Evolutionary conservation across 2,329 filamentous ascomycete species (phyloP).

Genomic region (Fusarium dimerum): DNA sequence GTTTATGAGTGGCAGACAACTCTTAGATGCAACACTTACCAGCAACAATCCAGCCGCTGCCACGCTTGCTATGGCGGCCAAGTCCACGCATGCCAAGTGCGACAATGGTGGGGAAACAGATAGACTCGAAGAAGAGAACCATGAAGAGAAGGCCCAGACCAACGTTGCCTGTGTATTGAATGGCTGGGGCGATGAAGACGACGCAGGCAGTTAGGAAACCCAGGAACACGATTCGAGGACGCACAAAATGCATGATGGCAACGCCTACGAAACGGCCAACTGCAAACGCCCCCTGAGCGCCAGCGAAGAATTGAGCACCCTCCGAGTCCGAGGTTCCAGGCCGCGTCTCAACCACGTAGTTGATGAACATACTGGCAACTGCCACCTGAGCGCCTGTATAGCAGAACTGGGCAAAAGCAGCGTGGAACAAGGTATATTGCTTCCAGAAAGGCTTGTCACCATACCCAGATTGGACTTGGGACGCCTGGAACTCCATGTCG

Average conservation of each 20-base stretch:
- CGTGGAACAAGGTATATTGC: too few relatives aligned
- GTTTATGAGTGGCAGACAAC: too few relatives aligned
- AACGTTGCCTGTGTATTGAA: constrained; percentile 46
- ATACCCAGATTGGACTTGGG: too few relatives aligned
- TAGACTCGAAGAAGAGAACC: constrained; percentile 76
- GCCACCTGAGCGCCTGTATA: too few relatives aligned
- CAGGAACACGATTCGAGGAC: constrained; percentile 68
- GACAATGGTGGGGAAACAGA: constrained; percentile 81
- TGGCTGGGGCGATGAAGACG: constrained; percentile 58
- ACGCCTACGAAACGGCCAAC: constrained; percentile 70
- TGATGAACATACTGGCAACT: constrained; percentile 71
- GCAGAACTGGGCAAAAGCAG: too few relatives aligned
- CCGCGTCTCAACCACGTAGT: constrained; percentile 66
- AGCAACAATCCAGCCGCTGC: constrained; percentile 67
- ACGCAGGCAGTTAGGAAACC: constrained; percentile 65
- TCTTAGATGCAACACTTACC: too few relatives aligned
- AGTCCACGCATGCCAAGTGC: constrained; percentile 75
- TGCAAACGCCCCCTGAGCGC: constrained; percentile 73
- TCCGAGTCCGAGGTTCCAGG: constrained; percentile 48
- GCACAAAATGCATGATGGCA: constrained; percentile 65
- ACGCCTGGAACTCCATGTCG: constrained; percentile 25
- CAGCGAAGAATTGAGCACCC: constrained; percentile 69
- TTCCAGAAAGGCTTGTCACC: too few relatives aligned
- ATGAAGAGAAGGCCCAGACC: constrained; percentile 65
- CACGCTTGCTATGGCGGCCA: constrained; percentile 77